Evolutionary conservation across 1,284 basidiomycete genomes (phyloP), one percentile per base, ranked within the genome.

Genomic region (Sporisorium scitamineum): DNA sequence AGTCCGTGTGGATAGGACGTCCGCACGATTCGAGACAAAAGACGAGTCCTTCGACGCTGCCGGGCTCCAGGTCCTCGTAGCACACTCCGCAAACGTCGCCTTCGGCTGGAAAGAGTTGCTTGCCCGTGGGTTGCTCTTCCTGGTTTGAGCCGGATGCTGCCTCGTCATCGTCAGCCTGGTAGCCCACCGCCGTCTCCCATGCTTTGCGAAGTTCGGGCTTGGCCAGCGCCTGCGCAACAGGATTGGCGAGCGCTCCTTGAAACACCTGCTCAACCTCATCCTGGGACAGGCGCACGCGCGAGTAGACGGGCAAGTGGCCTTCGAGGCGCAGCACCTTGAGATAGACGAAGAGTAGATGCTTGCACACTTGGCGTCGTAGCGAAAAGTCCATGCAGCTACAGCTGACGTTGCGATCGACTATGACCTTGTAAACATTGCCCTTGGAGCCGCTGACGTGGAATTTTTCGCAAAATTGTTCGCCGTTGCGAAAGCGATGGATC

Each of bases 1-100:
- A 76, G 44, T 76, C 73, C 14, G 61, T 62, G 20, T 76, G 73
- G 27, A 71, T 64, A 8, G 73, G 73, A 29, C 73, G 64, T 16
- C 73, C 73, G 42, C 73, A 76, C n/a, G 69, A 71, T 27, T 55
- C 27, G 29, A 69, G 65, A 22, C 73, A 76, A 52, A 76, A 76
- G 11, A 62, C 69, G 48, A 76, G 65, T 2, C 65, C 69, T 29
- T 71, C 69, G 22, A 48, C 27, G 64, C 61, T 62, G 16, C 64
- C 73, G 9, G 64, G 44, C 10, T 71, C 69, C 5, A 76, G 61
- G 27, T 71, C 73, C 39, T 76, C 73, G 61, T 71, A 76, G 50
- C 73, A 76, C 8, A 76, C 69, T 53, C 69, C 69, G 54, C 73
- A 76, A 13, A 69, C 61, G 29, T 76, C 73, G 47, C 69, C 73